Base-by-base conservation (phyloP, 169 alveolate species). In the Plasmodium gaboni region DNA sequence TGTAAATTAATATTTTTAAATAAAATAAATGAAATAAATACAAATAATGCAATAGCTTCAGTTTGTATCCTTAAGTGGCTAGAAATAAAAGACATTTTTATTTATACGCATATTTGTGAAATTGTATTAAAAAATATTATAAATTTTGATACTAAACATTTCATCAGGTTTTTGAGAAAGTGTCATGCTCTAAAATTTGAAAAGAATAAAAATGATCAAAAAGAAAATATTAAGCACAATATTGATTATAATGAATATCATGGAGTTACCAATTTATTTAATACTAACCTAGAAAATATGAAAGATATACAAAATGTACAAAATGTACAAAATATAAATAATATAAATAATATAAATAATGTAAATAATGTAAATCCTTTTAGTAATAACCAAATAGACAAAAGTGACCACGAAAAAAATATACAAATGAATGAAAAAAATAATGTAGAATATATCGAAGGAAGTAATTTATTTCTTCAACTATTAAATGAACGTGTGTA, bases 41-140 rank as follows among this genome's bases (percentile, higher is more conserved):
- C 38, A 13, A 46, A 83, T 1, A 51, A 42, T 38, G 85, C 67
- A 42, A 46, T 83, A 57, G n/a, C 60, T 17, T 24, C 91, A 15
- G 85, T 83, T 6, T 32, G 57, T 26, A 69, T 83, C 19, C 48
- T 57, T 7, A 83, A 68, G 22, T 83, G 91, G 91, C 9, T 83
- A 12, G 65, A 83, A 12, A 2, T 83, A 26, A 68, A 71, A 15
- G 76, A 51, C 13, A 3, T 15, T 10, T 83, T 61, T 44, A n/a
- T 83, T 38, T 83, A 67, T 68, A 38, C 44, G 15, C 91, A 83
- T 60, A 68, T 83, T n/a, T 83, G 91, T 46, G 85, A 83, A 55
- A 71, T 72, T 12, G 68, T 83, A 28, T 28, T 68, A 1, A 57
- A 83, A 32, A 38, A 68, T 68, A 46, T 71, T 13, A 26, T 46